Conservation (phyloP, 108 stramenopile species). For the Cyclotella atomus region DNA sequence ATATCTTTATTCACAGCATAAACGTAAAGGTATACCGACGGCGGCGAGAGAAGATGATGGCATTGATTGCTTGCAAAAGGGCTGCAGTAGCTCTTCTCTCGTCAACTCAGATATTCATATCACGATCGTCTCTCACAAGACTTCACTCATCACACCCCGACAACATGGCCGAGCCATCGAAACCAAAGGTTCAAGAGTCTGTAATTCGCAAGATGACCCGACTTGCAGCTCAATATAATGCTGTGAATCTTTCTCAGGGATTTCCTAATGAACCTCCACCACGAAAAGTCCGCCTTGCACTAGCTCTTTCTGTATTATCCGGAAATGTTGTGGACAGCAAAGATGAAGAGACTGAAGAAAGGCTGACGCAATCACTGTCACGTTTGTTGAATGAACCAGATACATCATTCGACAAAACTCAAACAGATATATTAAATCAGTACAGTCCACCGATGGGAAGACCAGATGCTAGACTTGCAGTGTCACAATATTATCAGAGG, state of each 20-base stretch:
- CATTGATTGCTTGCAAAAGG: background rate
- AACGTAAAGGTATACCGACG: too few species aligned
- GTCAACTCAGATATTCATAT: background rate
- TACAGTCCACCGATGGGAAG: slow-evolving; percentile 77
- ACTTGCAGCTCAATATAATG: slow-evolving; percentile 57
- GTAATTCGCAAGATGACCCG: slow-evolving; percentile 77
- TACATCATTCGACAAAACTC: background rate
- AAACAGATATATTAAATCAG: slow-evolving; percentile 67
- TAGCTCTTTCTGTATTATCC: slow-evolving; percentile 61
- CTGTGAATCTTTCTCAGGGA: slow-evolving; percentile 71
- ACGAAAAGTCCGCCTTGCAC: slow-evolving; percentile 43
- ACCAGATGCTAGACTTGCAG: slow-evolving; percentile 55
- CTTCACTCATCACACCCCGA: background rate
- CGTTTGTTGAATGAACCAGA: slow-evolving; percentile 11
- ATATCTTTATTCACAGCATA: too few species aligned
- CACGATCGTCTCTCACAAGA: background rate
- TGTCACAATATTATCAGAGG: slow-evolving; percentile 58
- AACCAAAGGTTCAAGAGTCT: slow-evolving; percentile 58
- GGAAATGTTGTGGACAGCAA: slow-evolving; percentile 44
- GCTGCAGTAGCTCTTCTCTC: slow-evolving; percentile 5
- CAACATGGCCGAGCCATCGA: background rate
- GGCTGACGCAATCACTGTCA: slow-evolving; percentile 22
- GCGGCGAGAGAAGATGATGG: too few species aligned
- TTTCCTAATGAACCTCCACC: slow-evolving; percentile 80
- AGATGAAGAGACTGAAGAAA: slow-evolving; percentile 26